Evolutionary conservation across 768 basidiomycete species (phyloP).

Genomic region (Vishniacozyma victoriae): DNA sequence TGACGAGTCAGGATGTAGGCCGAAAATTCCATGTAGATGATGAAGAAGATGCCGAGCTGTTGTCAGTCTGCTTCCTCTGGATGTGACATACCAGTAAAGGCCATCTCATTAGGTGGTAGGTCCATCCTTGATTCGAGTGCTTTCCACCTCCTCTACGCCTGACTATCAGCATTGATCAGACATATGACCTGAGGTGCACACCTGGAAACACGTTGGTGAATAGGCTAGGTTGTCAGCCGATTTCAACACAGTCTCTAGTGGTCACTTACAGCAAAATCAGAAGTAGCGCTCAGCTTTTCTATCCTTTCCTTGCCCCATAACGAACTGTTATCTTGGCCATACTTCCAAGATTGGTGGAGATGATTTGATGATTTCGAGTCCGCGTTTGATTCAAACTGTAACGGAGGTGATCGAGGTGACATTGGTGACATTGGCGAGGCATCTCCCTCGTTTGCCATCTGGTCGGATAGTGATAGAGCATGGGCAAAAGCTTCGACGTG

Average conservation of each 20-base stretch:
- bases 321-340: conserved; percentile 25
- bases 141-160: conserved; percentile 47
- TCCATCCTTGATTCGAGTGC: conserved; percentile 57
- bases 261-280: conserved; percentile 50
- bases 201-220: conserved; percentile 77
- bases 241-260: conserved; percentile 32
- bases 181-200: conserved; percentile 38
- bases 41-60: conserved; percentile 74
- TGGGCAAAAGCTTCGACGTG: conserved; percentile 72
- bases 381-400: conserved; percentile 18
- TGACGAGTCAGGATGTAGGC: conserved; percentile 79
- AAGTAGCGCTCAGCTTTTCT: conserved; percentile 45
- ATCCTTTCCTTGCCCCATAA: conserved; percentile 26
- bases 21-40: conserved; percentile 74
- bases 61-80: background rate
- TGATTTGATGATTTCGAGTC: conserved; percentile 43
- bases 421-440: conserved; percentile 21
- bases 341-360: conserved; percentile 17
- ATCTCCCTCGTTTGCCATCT: conserved; percentile 26
- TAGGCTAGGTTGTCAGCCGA: conserved; percentile 53
- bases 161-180: background rate
- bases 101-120: conserved; percentile 76
- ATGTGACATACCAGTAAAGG: conserved; percentile 57
- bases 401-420: conserved; percentile 24
- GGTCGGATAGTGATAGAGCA: conserved; percentile 63